Percentiles rank a stretch among this genome's conserved stretches.
These are phyloP conservation scores for Whalleya microplaca DNA, from an alignment of 2,329 filamentous ascomycete genomes.

Conservation along the genomic window DNA sequence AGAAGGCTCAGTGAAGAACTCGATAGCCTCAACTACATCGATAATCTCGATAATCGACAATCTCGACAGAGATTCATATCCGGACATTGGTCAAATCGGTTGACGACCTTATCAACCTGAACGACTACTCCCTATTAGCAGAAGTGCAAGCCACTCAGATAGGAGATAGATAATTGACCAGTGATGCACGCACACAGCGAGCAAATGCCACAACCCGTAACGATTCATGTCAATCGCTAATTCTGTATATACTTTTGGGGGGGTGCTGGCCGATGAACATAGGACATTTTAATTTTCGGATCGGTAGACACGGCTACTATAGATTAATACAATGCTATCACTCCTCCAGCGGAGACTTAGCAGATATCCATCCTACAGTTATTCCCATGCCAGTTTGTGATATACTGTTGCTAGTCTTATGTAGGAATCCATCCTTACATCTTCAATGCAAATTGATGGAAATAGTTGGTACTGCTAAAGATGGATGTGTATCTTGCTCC, in stretches of 20 bases:
- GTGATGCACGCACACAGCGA: constrained; percentile 8
- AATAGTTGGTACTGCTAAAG: too few relatives aligned
- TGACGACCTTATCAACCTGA: constrained; percentile 1
- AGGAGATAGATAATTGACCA: constrained; percentile 9
- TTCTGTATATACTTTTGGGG: constrained; percentile 28
- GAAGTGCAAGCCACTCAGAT: constrained; percentile 22
- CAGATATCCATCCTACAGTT: neutral
- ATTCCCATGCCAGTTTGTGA: neutral
- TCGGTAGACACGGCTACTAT: constrained; percentile 21
- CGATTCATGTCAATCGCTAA: constrained; percentile 25
- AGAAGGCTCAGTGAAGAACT: constrained; percentile 66
- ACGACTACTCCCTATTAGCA: constrained; percentile 15
- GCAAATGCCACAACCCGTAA: constrained; percentile 8
- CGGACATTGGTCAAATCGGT: constrained; percentile 6
- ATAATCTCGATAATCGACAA: too few relatives aligned
- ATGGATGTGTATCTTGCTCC: too few relatives aligned
- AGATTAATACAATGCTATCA: constrained; percentile 27
- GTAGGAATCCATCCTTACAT: neutral
- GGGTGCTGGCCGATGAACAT: constrained; percentile 26
- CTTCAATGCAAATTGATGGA: too few relatives aligned
- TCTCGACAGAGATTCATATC: constrained; percentile 3
- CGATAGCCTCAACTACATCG: constrained; percentile 1
- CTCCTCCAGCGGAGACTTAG: constrained; percentile 21
- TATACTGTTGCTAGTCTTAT: neutral
- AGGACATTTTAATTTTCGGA: constrained; percentile 22